These are phyloP conservation scores for Phaeotremella skinneri DNA, from an alignment of 768 basidiomycete genomes.

Conservation along the genomic window DNA sequence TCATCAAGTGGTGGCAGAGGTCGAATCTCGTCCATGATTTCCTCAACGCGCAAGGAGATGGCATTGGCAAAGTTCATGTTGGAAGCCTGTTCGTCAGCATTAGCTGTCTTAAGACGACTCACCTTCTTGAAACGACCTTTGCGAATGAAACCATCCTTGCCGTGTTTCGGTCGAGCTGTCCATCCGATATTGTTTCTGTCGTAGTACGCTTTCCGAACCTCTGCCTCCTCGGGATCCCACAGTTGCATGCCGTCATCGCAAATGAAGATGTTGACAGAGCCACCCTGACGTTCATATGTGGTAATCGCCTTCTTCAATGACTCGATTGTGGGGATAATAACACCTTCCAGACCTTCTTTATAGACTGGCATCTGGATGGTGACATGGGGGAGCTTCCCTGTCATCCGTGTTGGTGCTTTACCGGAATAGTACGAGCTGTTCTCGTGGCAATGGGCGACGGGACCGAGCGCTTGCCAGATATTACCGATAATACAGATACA, in stretches of 20 bases:
- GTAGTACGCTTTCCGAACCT: conserved; percentile 71
- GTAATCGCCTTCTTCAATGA: conserved; percentile 83
- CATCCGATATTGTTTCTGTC: conserved; percentile 69
- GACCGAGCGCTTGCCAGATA: conserved; percentile 51
- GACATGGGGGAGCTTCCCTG: conserved; percentile 39
- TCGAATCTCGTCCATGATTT: conserved; percentile 55
- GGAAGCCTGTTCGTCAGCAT: conserved; percentile 56
- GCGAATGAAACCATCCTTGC: conserved; percentile 68
- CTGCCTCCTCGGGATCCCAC: conserved; percentile 62
- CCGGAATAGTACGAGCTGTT: conserved; percentile 50
- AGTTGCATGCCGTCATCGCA: conserved; percentile 82
- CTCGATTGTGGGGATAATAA: conserved; percentile 60
- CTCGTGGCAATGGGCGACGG: conserved; percentile 48
- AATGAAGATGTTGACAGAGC: conserved; percentile 72
- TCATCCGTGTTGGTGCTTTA: conserved; percentile 38
- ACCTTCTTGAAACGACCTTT: conserved; percentile 85
- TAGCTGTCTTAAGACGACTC: background rate
- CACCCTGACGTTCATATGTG: conserved; percentile 81
- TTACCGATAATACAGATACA: conserved; percentile 44
- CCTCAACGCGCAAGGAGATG: conserved; percentile 64
- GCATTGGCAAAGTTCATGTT: conserved; percentile 85
- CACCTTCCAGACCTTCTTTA: conserved; percentile 60
- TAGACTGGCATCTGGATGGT: conserved; percentile 79
- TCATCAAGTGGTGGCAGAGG: conserved; percentile 40
- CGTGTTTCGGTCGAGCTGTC: conserved; percentile 76